Base-by-base conservation (phyloP, 2,329 filamentous ascomycete genomes). In the Ophiobolus disseminans region DNA sequence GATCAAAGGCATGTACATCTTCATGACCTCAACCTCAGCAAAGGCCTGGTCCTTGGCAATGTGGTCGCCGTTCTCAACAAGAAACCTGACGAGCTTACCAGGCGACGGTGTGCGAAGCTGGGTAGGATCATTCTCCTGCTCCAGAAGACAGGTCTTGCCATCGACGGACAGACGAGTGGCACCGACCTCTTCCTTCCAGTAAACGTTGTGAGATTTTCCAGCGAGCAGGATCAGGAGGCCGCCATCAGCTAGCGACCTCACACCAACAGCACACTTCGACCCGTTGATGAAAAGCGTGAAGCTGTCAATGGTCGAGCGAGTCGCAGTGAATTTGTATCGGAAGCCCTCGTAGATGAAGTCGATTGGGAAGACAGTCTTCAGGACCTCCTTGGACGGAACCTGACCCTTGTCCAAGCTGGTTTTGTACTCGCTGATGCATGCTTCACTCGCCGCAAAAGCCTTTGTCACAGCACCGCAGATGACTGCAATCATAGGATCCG, bases 1-100 rank as follows among this genome's bases (percentile, higher is more conserved):
- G 53, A 99, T 84, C 45, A 99, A 82, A 68, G 94, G 94, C 94
- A 99, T 99, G 83, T 97, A 97, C 94, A 99, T 99, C 84, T 99
- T 99, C 94, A 99, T 99, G 76, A 99, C 94, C 78, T 99, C 94
- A 31, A 99, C 93, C 75, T 99, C 94, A 46, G 94, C 94, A 69
- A 91, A 99, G 25, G 93, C 82, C 75, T 97, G 90, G 48, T 93
- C 93, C 63, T 95, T 91, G 75, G 86, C 88, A 75, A 99, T 86
- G 73, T 99, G 94, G 62, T 91, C 84, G 53, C 94, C 94, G 68
- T 96, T 97, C 75, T 97, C 94, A 2, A 99, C 90, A 1, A 91
- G 89, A 76, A 94, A 99, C 79, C 96, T 97, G 78, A 99, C 93
- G 26, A 99, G 87, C 81, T 99, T 99, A 74, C 94, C 94, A 37